A percentile compares a stretch with the other conserved stretches of the same genome.
Conservation (phyloP, 1,284 basidiomycete genomes). For the Exsudoporus floridanus region DNA sequence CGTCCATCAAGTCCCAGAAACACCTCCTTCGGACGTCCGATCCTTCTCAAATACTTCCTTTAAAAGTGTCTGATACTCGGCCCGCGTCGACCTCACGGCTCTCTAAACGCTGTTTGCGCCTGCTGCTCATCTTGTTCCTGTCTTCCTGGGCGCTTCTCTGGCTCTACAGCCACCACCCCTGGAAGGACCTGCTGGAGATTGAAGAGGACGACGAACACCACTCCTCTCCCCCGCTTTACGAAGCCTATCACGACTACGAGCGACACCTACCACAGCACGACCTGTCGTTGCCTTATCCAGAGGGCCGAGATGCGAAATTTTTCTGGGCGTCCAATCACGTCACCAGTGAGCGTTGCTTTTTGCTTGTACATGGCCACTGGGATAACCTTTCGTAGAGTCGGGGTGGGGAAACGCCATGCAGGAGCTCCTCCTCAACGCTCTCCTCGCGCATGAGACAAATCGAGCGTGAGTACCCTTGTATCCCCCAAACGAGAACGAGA, state of each 20-base stretch:
- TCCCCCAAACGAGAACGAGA: not conserved
- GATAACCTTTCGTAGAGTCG: conserved; percentile 33
- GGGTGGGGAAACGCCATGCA: conserved; percentile 65
- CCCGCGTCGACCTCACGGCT: not conserved
- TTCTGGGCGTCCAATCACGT: conserved; percentile 52
- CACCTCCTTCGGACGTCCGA: conserved; percentile 13
- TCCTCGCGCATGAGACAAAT: conserved; percentile 46
- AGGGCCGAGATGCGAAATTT: conserved; percentile 46
- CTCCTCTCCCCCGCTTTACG: conserved; percentile 46
- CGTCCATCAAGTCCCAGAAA: conserved; percentile 1
- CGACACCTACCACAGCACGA: conserved; percentile 48
- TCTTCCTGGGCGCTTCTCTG: conserved; percentile 18
- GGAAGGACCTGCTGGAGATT: not conserved
- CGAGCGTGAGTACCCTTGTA: conserved; percentile 42
- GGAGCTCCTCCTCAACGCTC: conserved; percentile 50
- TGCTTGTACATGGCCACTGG: not conserved
- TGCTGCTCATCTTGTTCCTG: conserved; percentile 19
- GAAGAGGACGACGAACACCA: conserved; percentile 6
- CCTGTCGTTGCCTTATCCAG: conserved; percentile 39
- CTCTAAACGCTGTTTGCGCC: conserved; percentile 19
- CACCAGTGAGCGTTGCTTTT: conserved; percentile 33
- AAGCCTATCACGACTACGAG: conserved; percentile 46
- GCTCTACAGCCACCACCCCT: conserved; percentile 14
- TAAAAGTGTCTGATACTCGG: conserved; percentile 15
- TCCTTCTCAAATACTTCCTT: conserved; percentile 16